phyloP scores from a whole-genome alignment of 2,329 filamentous ascomycete species.

The Myriosclerotinia scirpicola region DNA sequence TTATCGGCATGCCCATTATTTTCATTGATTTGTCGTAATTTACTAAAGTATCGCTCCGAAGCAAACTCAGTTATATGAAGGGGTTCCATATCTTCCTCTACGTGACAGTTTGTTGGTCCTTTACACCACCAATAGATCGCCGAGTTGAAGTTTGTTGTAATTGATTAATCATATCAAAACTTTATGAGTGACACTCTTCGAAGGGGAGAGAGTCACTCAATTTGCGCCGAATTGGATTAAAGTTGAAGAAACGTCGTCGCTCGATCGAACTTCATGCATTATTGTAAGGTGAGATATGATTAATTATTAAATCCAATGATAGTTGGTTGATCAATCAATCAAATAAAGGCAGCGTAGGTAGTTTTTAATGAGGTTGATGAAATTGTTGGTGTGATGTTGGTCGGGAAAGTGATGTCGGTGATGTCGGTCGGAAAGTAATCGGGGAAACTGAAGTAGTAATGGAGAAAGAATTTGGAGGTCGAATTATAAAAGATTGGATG shows the following conservation, averaged over 20 bases:
- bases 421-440: no score
- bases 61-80: slow-evolving; percentile 66
- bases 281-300: neutral
- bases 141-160: slow-evolving; percentile 29
- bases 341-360: neutral
- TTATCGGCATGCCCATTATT: slow-evolving; percentile 45
- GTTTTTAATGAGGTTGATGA: neutral
- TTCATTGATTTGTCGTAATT: slow-evolving; percentile 55
- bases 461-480: no score
- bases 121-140: slow-evolving; percentile 40
- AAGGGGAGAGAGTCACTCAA: slow-evolving; percentile 29
- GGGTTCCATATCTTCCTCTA: slow-evolving; percentile 53
- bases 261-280: slow-evolving; percentile 37
- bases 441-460: no score
- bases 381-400: neutral
- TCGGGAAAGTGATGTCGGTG: no score
- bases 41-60: slow-evolving; percentile 63
- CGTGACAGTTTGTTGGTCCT: slow-evolving; percentile 36
- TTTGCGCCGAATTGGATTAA: slow-evolving; percentile 30
- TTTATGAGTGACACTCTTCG: slow-evolving; percentile 30
- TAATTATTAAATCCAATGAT: neutral
- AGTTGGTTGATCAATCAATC: neutral
- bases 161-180: slow-evolving; percentile 38
- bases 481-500: no score
- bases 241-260: slow-evolving; percentile 29